Conservation (phyloP, 805 yeast genomes). For the Candida tibetensis region DNA sequence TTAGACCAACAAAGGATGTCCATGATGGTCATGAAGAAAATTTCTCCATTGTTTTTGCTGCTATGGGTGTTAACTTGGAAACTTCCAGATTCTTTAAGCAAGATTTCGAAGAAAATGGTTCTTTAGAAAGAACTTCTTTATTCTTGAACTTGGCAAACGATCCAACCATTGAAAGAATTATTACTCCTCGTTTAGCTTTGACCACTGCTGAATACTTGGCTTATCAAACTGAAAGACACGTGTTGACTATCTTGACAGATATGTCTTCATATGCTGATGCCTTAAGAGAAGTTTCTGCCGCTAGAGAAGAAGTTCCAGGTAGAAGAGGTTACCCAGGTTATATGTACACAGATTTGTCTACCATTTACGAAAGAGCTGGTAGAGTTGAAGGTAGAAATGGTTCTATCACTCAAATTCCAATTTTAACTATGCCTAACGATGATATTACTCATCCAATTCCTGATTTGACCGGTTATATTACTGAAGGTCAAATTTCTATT, state of each 20-base stretch:
- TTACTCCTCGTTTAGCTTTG: slow-evolving; percentile 97
- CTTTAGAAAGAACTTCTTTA: slow-evolving; percentile 94
- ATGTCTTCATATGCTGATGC: slow-evolving; percentile 99
- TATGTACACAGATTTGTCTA: slow-evolving; percentile 99
- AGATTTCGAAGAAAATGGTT: slow-evolving; percentile 98
- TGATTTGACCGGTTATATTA: slow-evolving; percentile 98
- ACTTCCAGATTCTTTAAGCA: slow-evolving; percentile 98
- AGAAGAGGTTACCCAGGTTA: slow-evolving; percentile 99
- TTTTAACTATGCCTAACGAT: slow-evolving; percentile 99
- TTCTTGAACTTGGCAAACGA: slow-evolving; percentile 98
- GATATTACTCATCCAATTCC: slow-evolving; percentile 99
- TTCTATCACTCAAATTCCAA: slow-evolving; percentile 98
- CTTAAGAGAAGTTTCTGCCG: slow-evolving; percentile 98
- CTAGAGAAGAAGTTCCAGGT: slow-evolving; percentile 99
- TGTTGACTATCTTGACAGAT: slow-evolving; percentile 94
- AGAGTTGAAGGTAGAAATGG: slow-evolving; percentile 99
- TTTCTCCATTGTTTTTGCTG: slow-evolving; percentile 98
- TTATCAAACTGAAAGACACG: slow-evolving; percentile 99
- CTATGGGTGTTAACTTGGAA: slow-evolving; percentile 99
- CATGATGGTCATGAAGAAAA: slow-evolving; percentile 99
- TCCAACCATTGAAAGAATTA: slow-evolving; percentile 99
- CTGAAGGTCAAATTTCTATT: slow-evolving; percentile 97
- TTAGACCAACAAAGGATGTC: slow-evolving; percentile 98
- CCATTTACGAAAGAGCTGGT: slow-evolving; percentile 99
- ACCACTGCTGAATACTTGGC: slow-evolving; percentile 99